Evolutionary conservation across 345 rosid genomes (phyloP).

Genomic region (Eucalyptus marginata): DNA sequence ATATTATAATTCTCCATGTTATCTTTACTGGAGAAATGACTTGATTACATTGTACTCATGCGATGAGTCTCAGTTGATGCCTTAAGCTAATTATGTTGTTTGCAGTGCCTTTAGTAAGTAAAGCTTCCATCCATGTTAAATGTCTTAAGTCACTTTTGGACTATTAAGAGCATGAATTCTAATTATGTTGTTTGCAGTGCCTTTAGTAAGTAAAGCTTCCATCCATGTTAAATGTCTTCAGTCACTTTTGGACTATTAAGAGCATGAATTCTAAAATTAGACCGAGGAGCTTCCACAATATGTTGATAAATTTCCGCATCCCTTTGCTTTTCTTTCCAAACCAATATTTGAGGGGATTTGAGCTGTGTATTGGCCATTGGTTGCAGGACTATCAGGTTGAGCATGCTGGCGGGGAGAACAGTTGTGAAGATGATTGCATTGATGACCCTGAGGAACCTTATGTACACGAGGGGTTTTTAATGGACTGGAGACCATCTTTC

Average conservation of each 20-base stretch:
- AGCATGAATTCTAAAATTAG: not conserved
- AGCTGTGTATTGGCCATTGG: not conserved
- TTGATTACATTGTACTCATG: not conserved
- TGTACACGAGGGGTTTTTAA: constrained; percentile 82
- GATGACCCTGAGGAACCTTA: constrained; percentile 54
- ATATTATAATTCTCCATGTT: not conserved
- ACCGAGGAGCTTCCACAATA: not conserved
- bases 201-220: not conserved
- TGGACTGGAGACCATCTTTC: constrained; percentile 63
- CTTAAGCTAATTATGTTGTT: not conserved
- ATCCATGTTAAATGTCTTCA: not conserved
- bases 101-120: not conserved
- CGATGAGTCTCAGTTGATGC: not conserved
- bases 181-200: not conserved
- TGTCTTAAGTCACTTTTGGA: not conserved
- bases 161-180: not conserved
- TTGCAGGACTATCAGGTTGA: constrained; percentile 47
- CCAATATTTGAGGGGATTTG: not conserved
- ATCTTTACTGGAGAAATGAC: not conserved
- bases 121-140: not conserved
- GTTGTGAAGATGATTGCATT: constrained; percentile 39
- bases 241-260: not conserved
- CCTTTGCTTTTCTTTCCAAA: not conserved
- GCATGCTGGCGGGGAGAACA: constrained; percentile 27
- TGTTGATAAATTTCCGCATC: not conserved